Conservation (phyloP, 164 flowering plant genomes). For the Akebia trifoliata region DNA sequence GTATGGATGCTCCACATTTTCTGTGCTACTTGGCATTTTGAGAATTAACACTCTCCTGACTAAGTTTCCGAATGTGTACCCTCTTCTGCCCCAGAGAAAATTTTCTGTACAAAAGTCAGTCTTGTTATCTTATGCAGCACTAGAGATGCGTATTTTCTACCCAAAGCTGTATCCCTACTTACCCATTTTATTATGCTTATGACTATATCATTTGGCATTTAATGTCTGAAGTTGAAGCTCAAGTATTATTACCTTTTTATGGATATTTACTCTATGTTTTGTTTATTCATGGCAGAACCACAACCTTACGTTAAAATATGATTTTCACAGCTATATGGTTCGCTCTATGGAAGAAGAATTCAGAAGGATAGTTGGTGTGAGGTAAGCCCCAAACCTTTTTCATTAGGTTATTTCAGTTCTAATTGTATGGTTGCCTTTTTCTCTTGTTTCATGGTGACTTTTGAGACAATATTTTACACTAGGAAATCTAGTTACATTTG, state of each 20-base stretch:
- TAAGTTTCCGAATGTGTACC: too few species aligned
- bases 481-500: too few species aligned
- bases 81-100: too few species aligned
- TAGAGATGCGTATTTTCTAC: background rate
- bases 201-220: background rate
- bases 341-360: slow-evolving; percentile 99
- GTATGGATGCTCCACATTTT: too few species aligned
- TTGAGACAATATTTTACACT: background rate
- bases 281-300: slow-evolving; percentile 70
- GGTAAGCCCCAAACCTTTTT: slow-evolving; percentile 31
- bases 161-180: background rate
- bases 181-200: background rate
- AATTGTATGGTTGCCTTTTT: background rate
- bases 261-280: slow-evolving; percentile 12
- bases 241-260: slow-evolving; percentile 3
- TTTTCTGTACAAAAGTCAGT: too few species aligned
- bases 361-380: slow-evolving; percentile 91
- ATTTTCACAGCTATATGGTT: slow-evolving; percentile 96
- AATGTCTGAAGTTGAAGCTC: background rate
- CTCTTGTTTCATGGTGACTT: background rate
- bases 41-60: too few species aligned
- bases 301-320: slow-evolving; percentile 79
- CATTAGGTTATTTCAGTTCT: background rate
- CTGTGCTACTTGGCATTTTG: too few species aligned
- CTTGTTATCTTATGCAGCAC: too few species aligned